These are phyloP conservation scores for Acidomyces sp. DNA, from an alignment of 495 filamentous ascomycete species.

Conservation along the genomic window DNA sequence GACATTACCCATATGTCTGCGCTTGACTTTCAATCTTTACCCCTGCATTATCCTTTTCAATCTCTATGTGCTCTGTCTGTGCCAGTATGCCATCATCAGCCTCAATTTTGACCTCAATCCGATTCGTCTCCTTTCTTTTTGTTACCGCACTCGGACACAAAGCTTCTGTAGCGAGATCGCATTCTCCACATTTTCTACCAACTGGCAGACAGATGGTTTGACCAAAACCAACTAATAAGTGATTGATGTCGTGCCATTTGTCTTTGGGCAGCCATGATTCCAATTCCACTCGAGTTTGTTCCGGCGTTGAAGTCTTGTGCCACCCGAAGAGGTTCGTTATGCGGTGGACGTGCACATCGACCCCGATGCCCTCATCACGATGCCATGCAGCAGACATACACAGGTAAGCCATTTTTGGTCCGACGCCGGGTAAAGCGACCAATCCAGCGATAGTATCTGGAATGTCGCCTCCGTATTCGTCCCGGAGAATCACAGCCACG, in stretches of 20 bases:
- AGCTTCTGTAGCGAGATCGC: slow-evolving; percentile 56
- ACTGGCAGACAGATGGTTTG: slow-evolving; percentile 80
- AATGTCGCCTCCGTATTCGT: slow-evolving; percentile 62
- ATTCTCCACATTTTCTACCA: slow-evolving; percentile 68
- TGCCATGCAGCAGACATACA: slow-evolving; percentile 66
- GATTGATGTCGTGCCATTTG: slow-evolving; percentile 89
- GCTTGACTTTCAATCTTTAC: slow-evolving; percentile 13
- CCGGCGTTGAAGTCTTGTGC: slow-evolving; percentile 71
- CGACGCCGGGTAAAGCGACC: slow-evolving; percentile 74
- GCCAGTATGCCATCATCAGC: slow-evolving; percentile 4
- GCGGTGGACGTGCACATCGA: slow-evolving; percentile 63
- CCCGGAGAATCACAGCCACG: slow-evolving; percentile 56
- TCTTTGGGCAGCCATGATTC: slow-evolving; percentile 77
- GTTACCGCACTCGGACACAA: slow-evolving; percentile 59
- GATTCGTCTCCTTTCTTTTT: slow-evolving; percentile 15
- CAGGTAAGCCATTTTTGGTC: slow-evolving; percentile 94
- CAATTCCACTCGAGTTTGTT: slow-evolving; percentile 67
- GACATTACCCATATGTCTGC: background rate
- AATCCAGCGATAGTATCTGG: slow-evolving; percentile 68
- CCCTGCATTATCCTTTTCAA: slow-evolving; percentile 11
- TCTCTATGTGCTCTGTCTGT: slow-evolving; percentile 6
- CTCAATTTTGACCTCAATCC: slow-evolving; percentile 19
- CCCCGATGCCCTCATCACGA: slow-evolving; percentile 47
- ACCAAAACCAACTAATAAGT: slow-evolving; percentile 79
- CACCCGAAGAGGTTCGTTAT: slow-evolving; percentile 96